Base-by-base conservation (phyloP, 2,329 filamentous ascomycete genomes). In the Achaetomium macrosporum region DNA sequence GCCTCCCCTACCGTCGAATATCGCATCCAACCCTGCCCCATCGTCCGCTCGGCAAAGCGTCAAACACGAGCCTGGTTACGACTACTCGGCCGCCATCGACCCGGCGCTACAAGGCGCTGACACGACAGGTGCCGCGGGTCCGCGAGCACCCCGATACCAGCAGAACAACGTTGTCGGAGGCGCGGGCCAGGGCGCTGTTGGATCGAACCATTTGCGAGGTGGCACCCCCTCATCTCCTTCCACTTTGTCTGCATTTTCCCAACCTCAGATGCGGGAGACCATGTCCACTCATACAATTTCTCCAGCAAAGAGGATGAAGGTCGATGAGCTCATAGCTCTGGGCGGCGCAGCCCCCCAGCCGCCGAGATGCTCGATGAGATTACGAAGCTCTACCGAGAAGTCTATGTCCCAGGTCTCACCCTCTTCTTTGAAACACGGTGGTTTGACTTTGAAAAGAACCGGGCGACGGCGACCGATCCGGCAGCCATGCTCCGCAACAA, bases 301-400 rank as follows among this genome's bases (percentile, higher is more conserved):
- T 68, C 58, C 68, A 82, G 80, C 77, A 67, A 81, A 79, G 71
- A 83, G 78, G 66, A 84, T 90, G 70, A 82, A 79, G 64, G 82
- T 93, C 64, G 81, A 85, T 67, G 85, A 91, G 62, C 82, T 93
- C 40, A 82, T 91, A 62, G 70, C 72, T 56, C 66, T 76, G 60
- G 76, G 87, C 56, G 81, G 83, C 61, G 76, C 81, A 49, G 69
- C 82, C 47, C 77, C 82, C 41, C 78, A 81, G 3, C 73, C 66
- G 68, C 78, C 53, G 74, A 76, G 33, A 71, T 69, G 19, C 63
- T 88, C 46, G 81, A 84, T 61, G 84, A 90, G 65, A 82, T 90
- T 54, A 83, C 82, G 58, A 79, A 79, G 56, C 68, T 92, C 15
- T 95, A 88, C 69, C 79, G 81, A 61, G 84, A 85, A 59, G 84